Evolutionary conservation across 2,329 filamentous ascomycete species (phyloP).

Genomic region (Biscogniauxia mediterranea): DNA sequence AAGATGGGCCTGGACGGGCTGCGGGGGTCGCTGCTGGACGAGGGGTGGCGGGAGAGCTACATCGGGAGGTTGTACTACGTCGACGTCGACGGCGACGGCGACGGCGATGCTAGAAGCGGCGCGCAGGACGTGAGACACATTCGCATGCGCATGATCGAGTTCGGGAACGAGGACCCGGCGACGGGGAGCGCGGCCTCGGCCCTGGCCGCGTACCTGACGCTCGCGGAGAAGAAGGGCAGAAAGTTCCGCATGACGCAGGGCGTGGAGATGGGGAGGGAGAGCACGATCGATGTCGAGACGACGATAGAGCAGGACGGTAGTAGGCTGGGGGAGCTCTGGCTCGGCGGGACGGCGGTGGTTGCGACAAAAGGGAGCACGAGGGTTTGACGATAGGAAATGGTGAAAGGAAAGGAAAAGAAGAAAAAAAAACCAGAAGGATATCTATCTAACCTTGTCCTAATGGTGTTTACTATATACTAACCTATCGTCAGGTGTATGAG

Average conservation of each 20-base stretch:
- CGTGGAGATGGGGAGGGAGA: conserved; percentile 64
- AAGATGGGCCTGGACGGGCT: conserved; percentile 40
- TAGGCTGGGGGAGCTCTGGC: too few relatives aligned
- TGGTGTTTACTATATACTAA: too few relatives aligned
- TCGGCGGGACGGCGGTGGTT: too few relatives aligned
- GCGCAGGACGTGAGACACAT: conserved; percentile 32
- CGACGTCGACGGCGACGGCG: conserved; percentile 33
- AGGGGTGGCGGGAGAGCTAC: conserved; percentile 55
- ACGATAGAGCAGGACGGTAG: conserved; percentile 1
- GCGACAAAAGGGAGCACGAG: too few relatives aligned
- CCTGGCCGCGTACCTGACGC: conserved; percentile 52
- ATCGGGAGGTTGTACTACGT: conserved; percentile 61
- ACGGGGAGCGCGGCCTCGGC: conserved; percentile 63
- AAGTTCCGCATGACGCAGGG: conserved; percentile 60
- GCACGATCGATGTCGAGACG: conserved; percentile 50
- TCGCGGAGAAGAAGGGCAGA: conserved; percentile 34
- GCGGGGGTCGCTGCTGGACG: conserved; percentile 42
- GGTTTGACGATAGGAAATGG: too few relatives aligned
- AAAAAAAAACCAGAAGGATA: too few relatives aligned
- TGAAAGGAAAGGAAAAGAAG: too few relatives aligned
- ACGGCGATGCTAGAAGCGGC: conserved; percentile 10
- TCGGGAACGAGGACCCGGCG: conserved; percentile 53
- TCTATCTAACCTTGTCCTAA: too few relatives aligned
- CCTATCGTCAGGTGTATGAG: too few relatives aligned
- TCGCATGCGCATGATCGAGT: conserved; percentile 60